phyloP scores from a whole-genome alignment of 2,329 filamentous ascomycete species.

The Colletotrichum chlorophyti region DNA sequence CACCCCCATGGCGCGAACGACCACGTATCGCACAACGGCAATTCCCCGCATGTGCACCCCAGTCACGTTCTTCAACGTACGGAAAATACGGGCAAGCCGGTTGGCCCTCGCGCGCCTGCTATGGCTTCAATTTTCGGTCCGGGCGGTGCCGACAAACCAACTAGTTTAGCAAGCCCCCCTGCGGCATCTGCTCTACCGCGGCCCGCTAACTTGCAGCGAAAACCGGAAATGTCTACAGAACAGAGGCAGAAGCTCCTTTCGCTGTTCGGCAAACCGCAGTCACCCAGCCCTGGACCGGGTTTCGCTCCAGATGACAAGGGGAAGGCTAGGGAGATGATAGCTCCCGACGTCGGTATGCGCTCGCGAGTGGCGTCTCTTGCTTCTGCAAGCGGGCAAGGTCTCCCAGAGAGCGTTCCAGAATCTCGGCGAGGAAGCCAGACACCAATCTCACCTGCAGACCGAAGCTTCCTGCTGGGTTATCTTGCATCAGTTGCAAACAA shows the following conservation, averaged over 20 bases:
- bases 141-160: slow-evolving; percentile 22
- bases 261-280: slow-evolving; percentile 62
- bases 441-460: slow-evolving; percentile 72
- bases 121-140: slow-evolving; percentile 1
- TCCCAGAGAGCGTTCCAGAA: slow-evolving; percentile 32
- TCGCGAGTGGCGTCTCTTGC: slow-evolving; percentile 53
- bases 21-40: background rate
- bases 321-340: slow-evolving; percentile 39
- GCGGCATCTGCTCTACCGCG: slow-evolving; percentile 36
- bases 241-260: slow-evolving; percentile 61
- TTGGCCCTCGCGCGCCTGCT: slow-evolving; percentile 4
- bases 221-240: slow-evolving; percentile 45
- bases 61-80: slow-evolving; percentile 10
- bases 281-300: slow-evolving; percentile 25
- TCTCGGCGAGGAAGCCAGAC: slow-evolving; percentile 57
- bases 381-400: slow-evolving; percentile 44
- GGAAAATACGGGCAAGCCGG: background rate
- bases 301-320: slow-evolving; percentile 31
- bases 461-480: slow-evolving; percentile 79
- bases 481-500: slow-evolving; percentile 63
- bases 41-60: slow-evolving; percentile 6
- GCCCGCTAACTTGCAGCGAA: slow-evolving; percentile 37
- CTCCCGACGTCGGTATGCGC: slow-evolving; percentile 34
- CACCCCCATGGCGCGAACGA: slow-evolving; percentile 6
- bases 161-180: slow-evolving; percentile 35